Conservation (phyloP, 148 eudicot species). For the Drosera capensis region DNA sequence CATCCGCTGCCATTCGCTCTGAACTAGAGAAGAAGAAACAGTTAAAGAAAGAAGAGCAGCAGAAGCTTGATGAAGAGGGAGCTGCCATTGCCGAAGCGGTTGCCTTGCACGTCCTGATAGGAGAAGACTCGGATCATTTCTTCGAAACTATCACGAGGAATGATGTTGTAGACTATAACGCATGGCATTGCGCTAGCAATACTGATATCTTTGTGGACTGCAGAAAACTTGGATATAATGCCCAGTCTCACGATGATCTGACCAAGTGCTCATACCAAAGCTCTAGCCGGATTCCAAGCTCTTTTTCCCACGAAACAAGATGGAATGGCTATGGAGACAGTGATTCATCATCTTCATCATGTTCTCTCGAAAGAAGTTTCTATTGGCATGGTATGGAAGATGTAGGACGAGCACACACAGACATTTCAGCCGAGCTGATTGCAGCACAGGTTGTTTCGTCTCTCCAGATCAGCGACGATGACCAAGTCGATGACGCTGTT, state of each 20-base stretch:
- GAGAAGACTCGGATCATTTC: slow-evolving; percentile 53
- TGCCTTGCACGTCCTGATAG: slow-evolving; percentile 82
- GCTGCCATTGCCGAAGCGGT: slow-evolving; percentile 98
- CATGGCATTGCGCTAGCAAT: slow-evolving; percentile 26
- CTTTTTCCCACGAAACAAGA: slow-evolving; percentile 21
- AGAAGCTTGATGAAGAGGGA: slow-evolving; percentile 84
- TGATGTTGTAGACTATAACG: slow-evolving; percentile 29
- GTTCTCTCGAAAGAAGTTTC: slow-evolving; percentile 19
- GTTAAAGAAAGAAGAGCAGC: slow-evolving; percentile 78
- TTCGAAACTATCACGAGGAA: slow-evolving; percentile 20
- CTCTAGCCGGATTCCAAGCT: slow-evolving; percentile 28
- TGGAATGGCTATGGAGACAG: slow-evolving; percentile 29
- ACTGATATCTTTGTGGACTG: slow-evolving; percentile 28
- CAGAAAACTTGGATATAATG: slow-evolving; percentile 10
- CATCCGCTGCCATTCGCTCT: slow-evolving; percentile 81
- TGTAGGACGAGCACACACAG: slow-evolving; percentile 22
- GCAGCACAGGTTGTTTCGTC: slow-evolving; percentile 81
- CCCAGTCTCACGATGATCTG: slow-evolving; percentile 25
- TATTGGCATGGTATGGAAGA: slow-evolving; percentile 30
- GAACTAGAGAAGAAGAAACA: slow-evolving; percentile 93
- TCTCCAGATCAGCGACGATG: slow-evolving; percentile 64
- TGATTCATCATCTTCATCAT: slow-evolving; percentile 22
- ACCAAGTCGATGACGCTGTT: slow-evolving; percentile 28
- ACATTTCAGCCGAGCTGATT: slow-evolving; percentile 50
- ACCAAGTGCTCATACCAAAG: slow-evolving; percentile 31